These are phyloP conservation scores for Trichocladium antarcticum DNA, from an alignment of 495 filamentous ascomycete genomes.

Conservation along the genomic window DNA sequence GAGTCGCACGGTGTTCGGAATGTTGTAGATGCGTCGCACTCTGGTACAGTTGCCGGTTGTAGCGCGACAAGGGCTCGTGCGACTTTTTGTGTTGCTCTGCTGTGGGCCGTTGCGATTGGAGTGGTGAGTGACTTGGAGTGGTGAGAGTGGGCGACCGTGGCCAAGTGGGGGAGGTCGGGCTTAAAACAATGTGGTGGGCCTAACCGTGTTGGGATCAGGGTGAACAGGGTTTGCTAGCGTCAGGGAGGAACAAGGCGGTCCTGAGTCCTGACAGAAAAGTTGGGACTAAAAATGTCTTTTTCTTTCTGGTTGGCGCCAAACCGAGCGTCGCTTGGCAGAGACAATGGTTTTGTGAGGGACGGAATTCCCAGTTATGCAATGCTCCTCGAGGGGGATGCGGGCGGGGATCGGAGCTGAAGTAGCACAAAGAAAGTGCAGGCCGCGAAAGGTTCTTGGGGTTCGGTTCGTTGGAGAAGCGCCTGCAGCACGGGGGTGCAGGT, in stretches of 20 bases:
- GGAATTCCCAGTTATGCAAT: too few relatives aligned
- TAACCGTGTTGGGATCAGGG: constrained; percentile 13
- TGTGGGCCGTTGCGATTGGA: neutral
- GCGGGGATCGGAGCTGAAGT: neutral
- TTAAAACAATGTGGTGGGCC: constrained; percentile 7
- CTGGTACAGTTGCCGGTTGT: neutral
- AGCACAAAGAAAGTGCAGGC: neutral
- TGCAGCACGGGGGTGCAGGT: constrained; percentile 5
- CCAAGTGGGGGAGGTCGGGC: constrained; percentile 1
- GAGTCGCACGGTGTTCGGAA: neutral
- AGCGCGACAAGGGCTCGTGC: neutral
- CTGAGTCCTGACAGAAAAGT: neutral
- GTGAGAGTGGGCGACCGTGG: constrained; percentile 1
- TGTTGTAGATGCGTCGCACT: neutral
- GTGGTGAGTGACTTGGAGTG: neutral
- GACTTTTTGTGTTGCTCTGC: neutral
- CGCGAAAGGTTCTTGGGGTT: neutral
- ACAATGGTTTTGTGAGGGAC: too few relatives aligned
- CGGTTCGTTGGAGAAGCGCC: neutral
- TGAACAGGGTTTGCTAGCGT: neutral
- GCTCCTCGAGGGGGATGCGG: neutral
- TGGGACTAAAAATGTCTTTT: neutral
- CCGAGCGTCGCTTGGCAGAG: too few relatives aligned
- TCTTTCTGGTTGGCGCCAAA: neutral
- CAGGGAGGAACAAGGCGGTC: constrained; percentile 4